Conservation (phyloP, 768 basidiomycete species). For the Rhodotorula paludigena region DNA sequence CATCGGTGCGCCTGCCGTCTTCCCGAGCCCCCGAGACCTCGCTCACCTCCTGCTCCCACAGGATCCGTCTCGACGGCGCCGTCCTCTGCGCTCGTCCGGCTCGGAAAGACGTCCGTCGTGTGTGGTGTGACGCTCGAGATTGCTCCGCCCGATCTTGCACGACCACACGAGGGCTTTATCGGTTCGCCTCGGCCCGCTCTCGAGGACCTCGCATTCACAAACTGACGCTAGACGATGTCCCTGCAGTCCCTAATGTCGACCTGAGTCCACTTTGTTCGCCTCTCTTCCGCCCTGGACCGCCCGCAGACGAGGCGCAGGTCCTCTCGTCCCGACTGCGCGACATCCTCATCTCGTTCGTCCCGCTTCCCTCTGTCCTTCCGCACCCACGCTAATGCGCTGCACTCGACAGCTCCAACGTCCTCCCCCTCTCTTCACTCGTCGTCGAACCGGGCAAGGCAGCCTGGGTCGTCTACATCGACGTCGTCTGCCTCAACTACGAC, state of each 20-base stretch:
- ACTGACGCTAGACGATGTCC: not conserved
- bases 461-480: conserved; percentile 93
- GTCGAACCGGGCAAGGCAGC: conserved; percentile 74
- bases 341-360: conserved; percentile 63
- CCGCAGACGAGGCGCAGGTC: conserved; percentile 87
- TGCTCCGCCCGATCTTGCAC: conserved; percentile 77
- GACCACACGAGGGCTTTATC: conserved; percentile 69
- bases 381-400: not conserved
- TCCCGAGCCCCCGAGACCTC: no score
- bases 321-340: conserved; percentile 78
- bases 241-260: conserved; percentile 87
- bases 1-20: conserved; percentile 62
- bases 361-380: not conserved
- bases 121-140: conserved; percentile 96
- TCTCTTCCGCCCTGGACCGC: conserved; percentile 90
- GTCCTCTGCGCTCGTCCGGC: conserved; percentile 81
- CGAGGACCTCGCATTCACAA: not conserved
- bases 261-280: conserved; percentile 88
- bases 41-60: conserved; percentile 43
- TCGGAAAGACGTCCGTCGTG: conserved; percentile 90
- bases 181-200: conserved; percentile 53
- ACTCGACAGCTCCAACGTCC: conserved; percentile 57
- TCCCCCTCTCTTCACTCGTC: conserved; percentile 66
- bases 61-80: conserved; percentile 92
- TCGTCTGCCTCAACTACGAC: conserved; percentile 94